phyloP scores from a whole-genome alignment of 2,329 filamentous ascomycete species.

The Penicillium sp. region DNA sequence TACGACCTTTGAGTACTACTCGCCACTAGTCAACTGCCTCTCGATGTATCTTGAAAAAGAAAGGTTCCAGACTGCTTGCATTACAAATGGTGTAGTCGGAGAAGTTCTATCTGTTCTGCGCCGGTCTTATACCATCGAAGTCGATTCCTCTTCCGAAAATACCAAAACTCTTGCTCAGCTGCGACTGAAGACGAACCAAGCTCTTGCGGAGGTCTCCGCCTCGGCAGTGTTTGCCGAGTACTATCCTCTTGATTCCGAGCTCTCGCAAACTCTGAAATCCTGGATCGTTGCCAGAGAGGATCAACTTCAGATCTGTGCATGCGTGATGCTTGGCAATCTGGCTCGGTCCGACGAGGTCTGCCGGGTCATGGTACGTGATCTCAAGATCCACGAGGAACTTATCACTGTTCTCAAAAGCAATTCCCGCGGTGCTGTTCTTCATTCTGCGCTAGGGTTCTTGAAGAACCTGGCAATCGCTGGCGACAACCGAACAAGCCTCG shows the following conservation, averaged over 20 bases:
- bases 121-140: conserved; percentile 29
- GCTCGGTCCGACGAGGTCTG: conserved; percentile 47
- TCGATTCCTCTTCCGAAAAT: conserved; percentile 34
- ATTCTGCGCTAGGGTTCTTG: conserved; percentile 47
- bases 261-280: conserved; percentile 37
- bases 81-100: conserved; percentile 34
- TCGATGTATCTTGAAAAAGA: conserved; percentile 37
- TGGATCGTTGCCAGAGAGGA: conserved; percentile 43
- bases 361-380: conserved; percentile 38
- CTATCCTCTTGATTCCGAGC: conserved; percentile 40
- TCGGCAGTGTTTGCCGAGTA: conserved; percentile 35
- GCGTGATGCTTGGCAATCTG: conserved; percentile 49
- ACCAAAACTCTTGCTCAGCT: conserved; percentile 34
- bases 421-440: conserved; percentile 42
- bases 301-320: conserved; percentile 48
- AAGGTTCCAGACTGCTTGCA: conserved; percentile 39
- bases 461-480: conserved; percentile 49
- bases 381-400: conserved; percentile 41
- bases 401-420: conserved; percentile 41
- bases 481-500: conserved; percentile 41
- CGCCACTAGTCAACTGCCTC: conserved; percentile 34
- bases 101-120: conserved; percentile 33
- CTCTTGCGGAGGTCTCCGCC: conserved; percentile 42
- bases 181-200: conserved; percentile 41
- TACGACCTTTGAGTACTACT: conserved; percentile 31